Evolutionary conservation across 164 flowering plant species (phyloP).

Genomic region (Umbilicus rupestris): DNA sequence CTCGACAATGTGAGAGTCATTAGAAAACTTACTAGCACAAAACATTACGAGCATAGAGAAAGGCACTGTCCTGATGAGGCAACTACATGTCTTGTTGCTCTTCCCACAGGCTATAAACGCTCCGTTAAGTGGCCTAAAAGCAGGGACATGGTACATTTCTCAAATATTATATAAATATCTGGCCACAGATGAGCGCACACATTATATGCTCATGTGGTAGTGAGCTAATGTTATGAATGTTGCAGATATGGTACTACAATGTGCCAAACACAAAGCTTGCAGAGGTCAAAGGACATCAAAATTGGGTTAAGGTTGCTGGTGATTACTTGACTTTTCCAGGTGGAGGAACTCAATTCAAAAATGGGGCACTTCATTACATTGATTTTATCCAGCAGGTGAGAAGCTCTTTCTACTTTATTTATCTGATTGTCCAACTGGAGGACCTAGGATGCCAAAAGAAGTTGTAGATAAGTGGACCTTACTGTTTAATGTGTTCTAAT

Average conservation of each 20-base stretch:
- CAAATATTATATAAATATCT: not conserved
- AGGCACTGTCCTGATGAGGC: constrained; percentile 83
- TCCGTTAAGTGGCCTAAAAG: constrained; percentile 88
- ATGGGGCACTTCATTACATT: constrained; percentile 92
- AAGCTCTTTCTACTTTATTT: not conserved
- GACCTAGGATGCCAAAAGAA: not conserved
- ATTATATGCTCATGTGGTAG: not conserved
- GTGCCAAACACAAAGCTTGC: constrained; percentile 94
- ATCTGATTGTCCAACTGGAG: not conserved
- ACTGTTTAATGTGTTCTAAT: not conserved
- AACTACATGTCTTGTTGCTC: constrained; percentile 87
- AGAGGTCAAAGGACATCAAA: constrained; percentile 79
- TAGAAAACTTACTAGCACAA: constrained; percentile 54
- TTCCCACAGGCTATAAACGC: constrained; percentile 71
- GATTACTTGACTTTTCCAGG: constrained; percentile 94
- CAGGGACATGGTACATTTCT: constrained; percentile 69
- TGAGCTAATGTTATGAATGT: not conserved
- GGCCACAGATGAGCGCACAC: not conserved
- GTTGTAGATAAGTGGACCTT: not conserved
- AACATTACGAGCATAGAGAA: constrained; percentile 95
- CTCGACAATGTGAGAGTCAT: constrained; percentile 83
- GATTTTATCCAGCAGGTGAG: constrained; percentile 69
- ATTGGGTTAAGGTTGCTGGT: constrained; percentile 90
- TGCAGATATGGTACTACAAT: constrained; percentile 90
- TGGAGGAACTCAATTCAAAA: constrained; percentile 95